Evolutionary conservation across 768 basidiomycete species (phyloP), one percentile per base, ranked within the genome.

Genomic region (Lactarius deliciosus): DNA sequence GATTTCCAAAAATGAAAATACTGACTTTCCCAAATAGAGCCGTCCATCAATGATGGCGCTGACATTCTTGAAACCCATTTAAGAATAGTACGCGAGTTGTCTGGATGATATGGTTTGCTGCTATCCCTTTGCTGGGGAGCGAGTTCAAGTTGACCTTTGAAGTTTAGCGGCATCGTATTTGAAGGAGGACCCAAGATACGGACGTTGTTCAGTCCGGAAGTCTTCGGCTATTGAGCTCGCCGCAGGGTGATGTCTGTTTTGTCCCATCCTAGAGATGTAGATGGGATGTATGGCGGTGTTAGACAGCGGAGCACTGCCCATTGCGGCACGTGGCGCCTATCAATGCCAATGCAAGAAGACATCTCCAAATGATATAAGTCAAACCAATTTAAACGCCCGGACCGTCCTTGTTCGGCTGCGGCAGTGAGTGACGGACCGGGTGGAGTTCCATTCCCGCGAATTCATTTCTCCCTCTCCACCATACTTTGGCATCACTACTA

Each of bases 11-110:
- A 66, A 68, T 53, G 38, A 60, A 69, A 69, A 70, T 69, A 85
- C 89, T 76, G 68, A 90, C 89, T 90, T 91, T 80, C 89, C 89
- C 76, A 91, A 79, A 79, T 83, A 90, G 76, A 91, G 82, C 75
- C 78, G 82, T 75, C 81, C 81, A 60, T 84, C 82, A 74, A 90
- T 86, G 77, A 90, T 79, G 58, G 85, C 77, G 74, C 88, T 83
- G 76, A 90, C 70, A 55, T 72, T 72, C 53, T 66, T 72, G 56
- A 68, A 72, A 25, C 64, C 68, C 71, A 72, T 79, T 43, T 62
- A 53, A 30, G 10, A 41, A 56, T 47, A 28, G n/a, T 38, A 57
- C 11, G 20, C 25, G 57, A 30, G 5, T 32, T 55, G 54, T 18
- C 1, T 30, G 41, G 28, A 32, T 28, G n/a, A n/a, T 54, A 20